Conservation (phyloP, 2,329 filamentous ascomycete genomes). For the Colletotrichum abscissum region DNA sequence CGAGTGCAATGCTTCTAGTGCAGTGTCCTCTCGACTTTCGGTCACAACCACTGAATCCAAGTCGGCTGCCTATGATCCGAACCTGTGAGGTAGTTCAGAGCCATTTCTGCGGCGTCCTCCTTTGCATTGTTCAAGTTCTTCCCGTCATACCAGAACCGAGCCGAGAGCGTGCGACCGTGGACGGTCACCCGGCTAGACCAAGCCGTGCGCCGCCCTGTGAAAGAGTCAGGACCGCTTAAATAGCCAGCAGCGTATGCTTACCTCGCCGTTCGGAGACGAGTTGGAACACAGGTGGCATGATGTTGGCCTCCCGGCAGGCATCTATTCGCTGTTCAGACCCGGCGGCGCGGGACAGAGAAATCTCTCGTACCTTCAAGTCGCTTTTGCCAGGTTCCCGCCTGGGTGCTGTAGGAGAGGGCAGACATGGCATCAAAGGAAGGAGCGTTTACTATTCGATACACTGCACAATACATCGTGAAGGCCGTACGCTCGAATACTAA, state of each 20-base stretch:
- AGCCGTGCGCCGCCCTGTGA: no score
- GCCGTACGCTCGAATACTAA: background rate
- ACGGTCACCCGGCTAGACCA: no score
- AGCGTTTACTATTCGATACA: background rate
- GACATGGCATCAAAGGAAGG: background rate
- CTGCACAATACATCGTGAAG: background rate
- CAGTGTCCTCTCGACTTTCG: no score
- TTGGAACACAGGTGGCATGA: slow-evolving; percentile 70
- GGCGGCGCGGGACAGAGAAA: background rate
- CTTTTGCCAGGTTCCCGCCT: background rate
- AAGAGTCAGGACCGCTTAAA: no score
- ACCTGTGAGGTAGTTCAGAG: no score
- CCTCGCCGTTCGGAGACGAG: slow-evolving; percentile 81
- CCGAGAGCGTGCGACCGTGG: no score
- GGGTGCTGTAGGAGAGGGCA: background rate
- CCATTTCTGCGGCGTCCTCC: no score
- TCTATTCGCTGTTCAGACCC: slow-evolving; percentile 51
- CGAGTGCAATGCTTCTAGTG: no score
- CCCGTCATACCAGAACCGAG: no score
- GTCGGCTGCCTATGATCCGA: no score
- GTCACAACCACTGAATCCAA: no score
- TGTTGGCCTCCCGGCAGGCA: slow-evolving; percentile 65
- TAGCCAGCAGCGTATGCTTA: slow-evolving; percentile 48
- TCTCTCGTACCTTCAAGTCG: background rate
- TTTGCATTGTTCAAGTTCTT: no score